Conservation (phyloP, 2,329 filamentous ascomycete genomes). For the Rugonectria rugulosa region DNA sequence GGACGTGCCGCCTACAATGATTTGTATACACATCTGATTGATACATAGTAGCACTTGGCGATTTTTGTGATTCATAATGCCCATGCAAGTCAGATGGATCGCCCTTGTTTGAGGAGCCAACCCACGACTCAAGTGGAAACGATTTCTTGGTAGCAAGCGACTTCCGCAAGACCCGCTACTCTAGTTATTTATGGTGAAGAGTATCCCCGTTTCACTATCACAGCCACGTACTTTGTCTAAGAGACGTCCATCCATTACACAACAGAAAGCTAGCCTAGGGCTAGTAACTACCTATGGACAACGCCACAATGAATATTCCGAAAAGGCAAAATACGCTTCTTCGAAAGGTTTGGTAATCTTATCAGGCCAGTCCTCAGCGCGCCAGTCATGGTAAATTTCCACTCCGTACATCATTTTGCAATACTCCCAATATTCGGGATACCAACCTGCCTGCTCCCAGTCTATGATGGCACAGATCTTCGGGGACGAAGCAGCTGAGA, state of each 20-base stretch:
- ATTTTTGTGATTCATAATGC: no score
- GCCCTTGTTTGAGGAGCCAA: no score
- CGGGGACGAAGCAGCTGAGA: constrained; percentile 14
- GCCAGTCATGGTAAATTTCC: constrained; percentile 26
- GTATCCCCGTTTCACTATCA: no score
- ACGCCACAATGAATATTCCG: constrained; percentile 27
- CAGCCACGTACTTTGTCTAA: no score
- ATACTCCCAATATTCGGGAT: constrained; percentile 38
- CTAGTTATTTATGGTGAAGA: no score
- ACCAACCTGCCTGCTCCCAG: constrained; percentile 27
- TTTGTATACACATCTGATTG: no score
- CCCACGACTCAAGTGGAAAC: no score
- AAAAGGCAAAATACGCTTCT: constrained; percentile 14
- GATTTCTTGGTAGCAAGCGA: no score
- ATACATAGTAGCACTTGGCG: no score
- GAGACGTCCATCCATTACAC: not conserved
- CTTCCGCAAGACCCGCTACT: no score
- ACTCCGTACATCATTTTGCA: constrained; percentile 35
- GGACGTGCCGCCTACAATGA: no score
- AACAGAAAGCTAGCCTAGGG: not conserved
- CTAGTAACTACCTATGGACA: constrained; percentile 13
- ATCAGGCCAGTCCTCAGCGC: constrained; percentile 27
- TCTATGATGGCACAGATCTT: constrained; percentile 32
- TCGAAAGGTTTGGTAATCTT: constrained; percentile 29
- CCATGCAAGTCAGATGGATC: no score